Evolutionary conservation across 164 flowering plant species (phyloP).

Genomic region (Berberis vulgaris): DNA sequence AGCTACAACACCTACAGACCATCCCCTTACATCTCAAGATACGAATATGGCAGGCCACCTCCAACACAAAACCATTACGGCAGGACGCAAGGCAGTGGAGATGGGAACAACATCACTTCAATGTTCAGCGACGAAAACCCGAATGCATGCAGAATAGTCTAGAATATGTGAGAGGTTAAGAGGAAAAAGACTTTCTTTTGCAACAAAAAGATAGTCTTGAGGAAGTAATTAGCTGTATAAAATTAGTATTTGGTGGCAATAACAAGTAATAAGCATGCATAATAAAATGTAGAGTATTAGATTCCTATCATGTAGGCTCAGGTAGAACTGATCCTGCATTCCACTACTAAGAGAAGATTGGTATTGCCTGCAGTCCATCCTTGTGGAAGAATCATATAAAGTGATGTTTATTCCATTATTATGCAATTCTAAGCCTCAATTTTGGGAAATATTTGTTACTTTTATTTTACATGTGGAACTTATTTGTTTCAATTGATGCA

Average conservation of each 20-base stretch:
- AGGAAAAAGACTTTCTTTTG: slow-evolving; percentile 4
- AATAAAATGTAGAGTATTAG: slow-evolving; percentile 20
- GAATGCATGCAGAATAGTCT: slow-evolving; percentile 73
- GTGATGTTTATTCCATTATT: too few species aligned
- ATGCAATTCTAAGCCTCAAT: too few species aligned
- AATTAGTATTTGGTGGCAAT: neutral
- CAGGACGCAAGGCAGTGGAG: slow-evolving; percentile 21
- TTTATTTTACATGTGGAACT: too few species aligned
- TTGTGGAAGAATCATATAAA: slow-evolving; percentile 6
- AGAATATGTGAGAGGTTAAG: slow-evolving; percentile 12
- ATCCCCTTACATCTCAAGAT: slow-evolving; percentile 50
- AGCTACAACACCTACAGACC: slow-evolving; percentile 43
- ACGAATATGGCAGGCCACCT: slow-evolving; percentile 33
- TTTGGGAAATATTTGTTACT: too few species aligned
- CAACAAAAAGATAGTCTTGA: slow-evolving; percentile 6
- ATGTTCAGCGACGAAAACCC: slow-evolving; percentile 95
- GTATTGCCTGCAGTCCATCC: slow-evolving; percentile 9
- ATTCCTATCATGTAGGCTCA: slow-evolving; percentile 34
- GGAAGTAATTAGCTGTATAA: slow-evolving; percentile 9
- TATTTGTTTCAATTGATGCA: too few species aligned
- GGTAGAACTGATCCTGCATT: slow-evolving; percentile 37
- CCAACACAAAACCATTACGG: slow-evolving; percentile 25
- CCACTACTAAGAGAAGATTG: slow-evolving; percentile 16
- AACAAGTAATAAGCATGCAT: slow-evolving; percentile 5
- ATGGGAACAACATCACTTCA: slow-evolving; percentile 51